Conservation (phyloP, 805 yeast genomes). For the Komagataella mondaviorum region DNA sequence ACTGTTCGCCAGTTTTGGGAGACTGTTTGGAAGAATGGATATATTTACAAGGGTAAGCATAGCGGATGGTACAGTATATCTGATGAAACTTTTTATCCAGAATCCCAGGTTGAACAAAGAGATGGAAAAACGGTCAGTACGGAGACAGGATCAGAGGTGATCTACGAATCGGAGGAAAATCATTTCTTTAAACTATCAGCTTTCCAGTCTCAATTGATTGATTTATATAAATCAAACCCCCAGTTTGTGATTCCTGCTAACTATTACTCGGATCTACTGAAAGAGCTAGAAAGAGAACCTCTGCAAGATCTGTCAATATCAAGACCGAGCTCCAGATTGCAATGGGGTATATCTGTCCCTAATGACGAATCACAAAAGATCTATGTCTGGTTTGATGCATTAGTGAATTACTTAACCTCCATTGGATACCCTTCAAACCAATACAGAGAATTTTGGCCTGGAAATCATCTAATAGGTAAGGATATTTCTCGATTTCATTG, state of each 20-base stretch:
- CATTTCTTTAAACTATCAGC: constrained; percentile 68
- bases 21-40: constrained; percentile 40
- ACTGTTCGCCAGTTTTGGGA: constrained; percentile 67
- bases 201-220: constrained; percentile 43
- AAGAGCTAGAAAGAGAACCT: constrained; percentile 34
- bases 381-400: constrained; percentile 96
- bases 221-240: constrained; percentile 32
- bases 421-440: constrained; percentile 33
- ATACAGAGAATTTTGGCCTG: constrained; percentile 34
- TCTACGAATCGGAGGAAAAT: constrained; percentile 66
- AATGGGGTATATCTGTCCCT: constrained; percentile 91
- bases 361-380: constrained; percentile 62
- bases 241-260: constrained; percentile 53
- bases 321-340: constrained; percentile 61
- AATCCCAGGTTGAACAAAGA: constrained; percentile 43
- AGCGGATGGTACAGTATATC: constrained; percentile 91
- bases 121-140: constrained; percentile 27
- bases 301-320: constrained; percentile 75
- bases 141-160: constrained; percentile 70
- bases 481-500: constrained; percentile 86
- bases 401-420: constrained; percentile 71
- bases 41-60: constrained; percentile 73
- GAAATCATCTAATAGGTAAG: constrained; percentile 80
- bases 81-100: constrained; percentile 92
- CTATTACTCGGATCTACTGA: constrained; percentile 38